A percentile compares a stretch with the other conserved stretches of the same genome.
phyloP scores from a whole-genome alignment of 78 protist genomes.

The Monosiga brevicollis region DNA sequence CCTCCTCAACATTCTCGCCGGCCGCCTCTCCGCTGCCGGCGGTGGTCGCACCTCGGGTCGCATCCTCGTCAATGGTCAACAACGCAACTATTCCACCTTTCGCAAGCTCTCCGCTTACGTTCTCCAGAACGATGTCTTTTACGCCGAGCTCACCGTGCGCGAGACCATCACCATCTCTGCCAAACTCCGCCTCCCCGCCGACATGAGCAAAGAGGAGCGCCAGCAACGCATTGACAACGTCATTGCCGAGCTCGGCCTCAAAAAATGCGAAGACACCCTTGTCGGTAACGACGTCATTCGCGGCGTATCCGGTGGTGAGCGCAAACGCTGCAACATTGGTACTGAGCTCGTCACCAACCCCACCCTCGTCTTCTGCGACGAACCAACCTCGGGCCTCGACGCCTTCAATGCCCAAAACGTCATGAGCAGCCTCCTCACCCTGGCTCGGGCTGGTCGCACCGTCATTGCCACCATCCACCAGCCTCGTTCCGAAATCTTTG shows the following conservation, averaged over 20 bases:
- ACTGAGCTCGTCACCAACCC: conserved; percentile 43
- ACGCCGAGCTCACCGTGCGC: too few relatives aligned
- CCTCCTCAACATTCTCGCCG: conserved; percentile 4
- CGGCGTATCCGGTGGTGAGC: conserved; percentile 72
- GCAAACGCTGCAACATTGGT: conserved; percentile 52
- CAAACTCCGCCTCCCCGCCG: too few relatives aligned
- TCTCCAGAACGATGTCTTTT: conserved; percentile 60
- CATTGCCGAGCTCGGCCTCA: conserved; percentile 2
- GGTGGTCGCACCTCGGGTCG: not conserved
- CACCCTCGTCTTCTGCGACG: not conserved
- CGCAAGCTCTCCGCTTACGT: conserved; percentile 13
- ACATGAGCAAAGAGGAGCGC: too few relatives aligned
- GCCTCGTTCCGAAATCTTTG: conserved; percentile 54
- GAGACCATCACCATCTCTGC: too few relatives aligned
- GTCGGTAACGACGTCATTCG: not conserved
- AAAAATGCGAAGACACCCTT: not conserved
- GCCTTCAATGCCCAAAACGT: not conserved
- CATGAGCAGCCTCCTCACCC: not conserved
- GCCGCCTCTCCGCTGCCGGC: not conserved
- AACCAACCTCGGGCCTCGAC: conserved; percentile 13
- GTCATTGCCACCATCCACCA: conserved; percentile 49
- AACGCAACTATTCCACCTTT: not conserved
- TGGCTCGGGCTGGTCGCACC: not conserved
- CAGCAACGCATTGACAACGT: not conserved
- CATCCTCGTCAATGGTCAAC: conserved; percentile 9